Evolutionary conservation across 768 basidiomycete genomes (phyloP), one percentile per base, ranked within the genome.

Genomic region (Naganishia friedmannii): DNA sequence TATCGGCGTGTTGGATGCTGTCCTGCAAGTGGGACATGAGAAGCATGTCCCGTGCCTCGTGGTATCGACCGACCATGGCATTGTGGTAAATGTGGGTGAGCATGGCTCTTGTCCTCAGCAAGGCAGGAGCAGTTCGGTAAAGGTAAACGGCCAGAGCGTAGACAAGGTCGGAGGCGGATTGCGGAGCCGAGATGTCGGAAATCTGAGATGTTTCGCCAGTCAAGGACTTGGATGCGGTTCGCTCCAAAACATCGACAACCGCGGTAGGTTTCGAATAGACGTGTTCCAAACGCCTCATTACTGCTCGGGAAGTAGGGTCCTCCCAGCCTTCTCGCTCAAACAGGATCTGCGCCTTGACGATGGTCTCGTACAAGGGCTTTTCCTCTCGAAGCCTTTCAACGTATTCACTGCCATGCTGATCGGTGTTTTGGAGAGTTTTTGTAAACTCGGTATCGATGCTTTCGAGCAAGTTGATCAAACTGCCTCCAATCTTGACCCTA

Each of bases 11-110:
- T 78, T 93, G 90, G 76, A 98, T 90, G 0, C 92, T 91, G 80
- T 97, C 94, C 81, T 98, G 95, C 60, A 99, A 86, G 80, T 98
- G 96, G 5, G 94, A 97, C 96, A 99, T 98, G 71, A 99, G 84
- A 45, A 99, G 83, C 91, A 98, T 94, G 83, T 99, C 96, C 32
- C 96, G 91, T 12, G 96, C 91, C 31, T 91, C 92, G 83, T 96
- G 87, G 84, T 93, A 99, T 77, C 95, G 90, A 76, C 98, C 96
- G 81, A 94, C 92, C 34, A 96, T 86, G 31, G 95, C 96, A 77
- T 93, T 89, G 82, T 97, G 94, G 81, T 93, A 99, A 78, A 98
- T 93, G 80, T 99, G 96, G 77, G 89, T 90, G 65, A 99, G 88
- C 88, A 99, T 95, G 9, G 96, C 95, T 72, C 96, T 89, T 15